phyloP scores from a whole-genome alignment of 2,329 filamentous ascomycete genomes.

The Ceratocystis huliohia region DNA sequence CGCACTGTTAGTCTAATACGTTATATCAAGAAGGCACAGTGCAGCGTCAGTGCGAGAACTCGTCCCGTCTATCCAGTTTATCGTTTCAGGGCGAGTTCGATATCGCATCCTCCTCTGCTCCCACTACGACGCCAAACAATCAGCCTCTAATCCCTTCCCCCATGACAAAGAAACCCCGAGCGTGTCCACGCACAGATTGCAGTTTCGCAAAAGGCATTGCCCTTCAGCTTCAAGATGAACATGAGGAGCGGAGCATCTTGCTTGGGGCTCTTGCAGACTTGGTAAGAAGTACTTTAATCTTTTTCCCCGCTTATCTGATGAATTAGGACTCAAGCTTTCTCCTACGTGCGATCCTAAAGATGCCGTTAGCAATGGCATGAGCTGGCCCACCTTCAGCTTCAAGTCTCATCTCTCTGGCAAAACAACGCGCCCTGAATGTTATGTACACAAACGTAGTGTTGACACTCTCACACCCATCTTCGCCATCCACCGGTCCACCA shows the following conservation, averaged over 20 bases:
- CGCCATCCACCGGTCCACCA: no score
- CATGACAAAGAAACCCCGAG: not conserved
- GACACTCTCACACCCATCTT: not conserved
- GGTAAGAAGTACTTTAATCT: not conserved
- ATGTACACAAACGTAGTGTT: not conserved
- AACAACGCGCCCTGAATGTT: not conserved
- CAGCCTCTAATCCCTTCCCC: not conserved
- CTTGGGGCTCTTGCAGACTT: not conserved
- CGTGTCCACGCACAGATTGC: not conserved
- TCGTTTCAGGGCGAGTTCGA: slow-evolving; percentile 1
- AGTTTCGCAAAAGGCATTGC: not conserved
- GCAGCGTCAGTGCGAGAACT: not conserved
- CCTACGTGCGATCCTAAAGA: not conserved
- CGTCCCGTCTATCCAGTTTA: not conserved
- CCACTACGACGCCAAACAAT: slow-evolving; percentile 5
- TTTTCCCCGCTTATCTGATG: not conserved
- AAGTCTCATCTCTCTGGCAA: not conserved
- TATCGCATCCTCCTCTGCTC: slow-evolving; percentile 1
- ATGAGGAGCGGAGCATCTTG: not conserved
- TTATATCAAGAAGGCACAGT: not conserved
- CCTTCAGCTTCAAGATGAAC: not conserved
- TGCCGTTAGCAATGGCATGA: not conserved
- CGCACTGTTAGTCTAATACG: not conserved
- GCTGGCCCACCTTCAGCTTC: not conserved
- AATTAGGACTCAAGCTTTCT: not conserved